Percentiles rank a stretch among this genome's conserved stretches.
Evolutionary conservation across 2,329 filamentous ascomycete species (phyloP).

Genomic region (Ophiostoma australiae): DNA sequence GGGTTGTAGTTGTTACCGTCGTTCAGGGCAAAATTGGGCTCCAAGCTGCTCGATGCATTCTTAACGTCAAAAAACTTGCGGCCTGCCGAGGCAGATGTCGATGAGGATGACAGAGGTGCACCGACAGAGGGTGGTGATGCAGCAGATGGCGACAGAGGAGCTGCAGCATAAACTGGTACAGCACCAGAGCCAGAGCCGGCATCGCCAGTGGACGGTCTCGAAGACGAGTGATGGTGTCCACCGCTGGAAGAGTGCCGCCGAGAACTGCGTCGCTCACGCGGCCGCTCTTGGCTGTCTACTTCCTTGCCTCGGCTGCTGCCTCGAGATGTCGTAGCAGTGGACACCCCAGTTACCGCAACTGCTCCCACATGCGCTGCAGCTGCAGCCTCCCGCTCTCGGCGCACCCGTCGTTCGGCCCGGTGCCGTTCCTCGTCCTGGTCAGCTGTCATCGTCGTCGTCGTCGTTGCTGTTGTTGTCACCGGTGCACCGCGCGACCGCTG

Average conservation of each 20-base stretch:
- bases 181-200: not conserved
- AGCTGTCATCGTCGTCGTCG: conserved; percentile 37
- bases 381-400: conserved; percentile 32
- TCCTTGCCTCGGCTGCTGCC: conserved; percentile 29
- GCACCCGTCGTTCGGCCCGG: conserved; percentile 44
- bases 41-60: conserved; percentile 31
- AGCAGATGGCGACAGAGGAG: not conserved
- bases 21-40: conserved; percentile 35
- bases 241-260: conserved; percentile 28
- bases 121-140: conserved; percentile 19
- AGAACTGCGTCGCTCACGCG: conserved; percentile 29
- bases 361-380: conserved; percentile 29
- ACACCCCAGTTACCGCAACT: conserved; percentile 30
- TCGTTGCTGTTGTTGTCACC: conserved; percentile 19
- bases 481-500: conserved; percentile 5
- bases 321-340: conserved; percentile 17
- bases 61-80: conserved; percentile 34
- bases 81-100: conserved; percentile 22
- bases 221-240: conserved; percentile 19
- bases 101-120: conserved; percentile 11
- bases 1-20: conserved; percentile 33
- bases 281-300: conserved; percentile 26
- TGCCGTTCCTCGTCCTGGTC: conserved; percentile 32
- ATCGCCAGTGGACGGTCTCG: conserved; percentile 26
- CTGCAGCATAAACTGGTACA: not conserved